Conservation (phyloP, 352 stramenopile genomes). For the Phytophthora sp. region DNA sequence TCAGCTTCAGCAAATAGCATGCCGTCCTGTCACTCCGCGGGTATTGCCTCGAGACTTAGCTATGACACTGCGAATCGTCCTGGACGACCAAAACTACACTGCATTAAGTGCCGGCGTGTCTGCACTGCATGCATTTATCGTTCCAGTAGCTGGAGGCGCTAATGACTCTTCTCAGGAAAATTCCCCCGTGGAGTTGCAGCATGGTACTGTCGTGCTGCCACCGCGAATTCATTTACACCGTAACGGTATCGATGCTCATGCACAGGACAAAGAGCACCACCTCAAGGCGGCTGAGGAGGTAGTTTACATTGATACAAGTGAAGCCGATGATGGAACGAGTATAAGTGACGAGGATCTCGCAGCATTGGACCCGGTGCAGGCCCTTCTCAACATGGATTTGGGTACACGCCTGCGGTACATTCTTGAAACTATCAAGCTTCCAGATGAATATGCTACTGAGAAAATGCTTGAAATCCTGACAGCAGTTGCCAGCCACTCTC, state of each 20-base stretch:
- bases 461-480: slow-evolving; percentile 70
- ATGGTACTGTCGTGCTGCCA: slow-evolving; percentile 37
- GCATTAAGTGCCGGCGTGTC: slow-evolving; percentile 50
- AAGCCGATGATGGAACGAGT: slow-evolving; percentile 39
- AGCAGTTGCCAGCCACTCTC: slow-evolving; percentile 56
- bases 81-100: slow-evolving; percentile 76
- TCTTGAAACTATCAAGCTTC: slow-evolving; percentile 52
- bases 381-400: slow-evolving; percentile 64
- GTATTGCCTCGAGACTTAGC: slow-evolving; percentile 54
- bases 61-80: slow-evolving; percentile 54
- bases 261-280: neutral
- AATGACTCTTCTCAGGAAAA: neutral
- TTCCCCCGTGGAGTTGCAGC: slow-evolving; percentile 33
- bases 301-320: slow-evolving; percentile 57
- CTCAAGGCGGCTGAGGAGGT: slow-evolving; percentile 32
- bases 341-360: slow-evolving; percentile 62
- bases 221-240: slow-evolving; percentile 48
- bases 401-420: slow-evolving; percentile 56
- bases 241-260: slow-evolving; percentile 7
- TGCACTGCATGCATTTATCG: slow-evolving; percentile 61
- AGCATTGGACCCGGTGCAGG: slow-evolving; percentile 61
- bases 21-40: slow-evolving; percentile 21
- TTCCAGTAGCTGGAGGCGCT: slow-evolving; percentile 25
- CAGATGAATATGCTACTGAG: slow-evolving; percentile 40
- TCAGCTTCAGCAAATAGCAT: slow-evolving; percentile 24